Base-by-base conservation (phyloP, 768 basidiomycete species). In the Xerocomellus intermedius region DNA sequence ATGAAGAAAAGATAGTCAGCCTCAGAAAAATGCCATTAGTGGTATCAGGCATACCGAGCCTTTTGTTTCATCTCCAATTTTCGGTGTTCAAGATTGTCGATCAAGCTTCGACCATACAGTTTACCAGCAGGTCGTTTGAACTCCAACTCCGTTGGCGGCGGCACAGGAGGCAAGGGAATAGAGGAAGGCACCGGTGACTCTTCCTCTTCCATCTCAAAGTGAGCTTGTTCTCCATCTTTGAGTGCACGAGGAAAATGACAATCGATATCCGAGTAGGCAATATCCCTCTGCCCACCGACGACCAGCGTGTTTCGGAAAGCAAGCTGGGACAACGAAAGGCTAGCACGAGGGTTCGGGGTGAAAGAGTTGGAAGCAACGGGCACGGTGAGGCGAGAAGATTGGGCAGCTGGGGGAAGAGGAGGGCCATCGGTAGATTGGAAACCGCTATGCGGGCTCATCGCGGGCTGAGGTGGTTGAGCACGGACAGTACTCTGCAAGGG, bases 51-150 rank as follows among this genome's bases (percentile, higher is more conserved):
- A 61, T 74, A 94, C 94, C 94, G 81, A 70, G 91, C 84, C 70
- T 87, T 94, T 56, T 79, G 82, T 60, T 86, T 85, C 83, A 94
- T 89, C 59, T 84, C 81, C 14, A 84, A 80, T 66, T 97, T 96
- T 44, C 94, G 81, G 17, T 75, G 78, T 68, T 96, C 93, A 10
- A 97, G 77, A 67, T 92, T 86, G 67, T 97, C 94, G 64, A 97
- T 94, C 50, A 97, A 77, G 71, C 90, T 95, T 64, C 85, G 85
- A 22, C 94, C 94, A 65, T 83, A 94, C 26, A 95, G 70, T 74
- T 85, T 93, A 22, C 92, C 92, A n/a, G 88, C 77, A 14, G 84
- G 83, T n/a, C 87, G 79, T 50, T 63, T 71, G 50, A 55, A 54
- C 60, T 61, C 69, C 43, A 48, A 56, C 42, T 76, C 78, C 30